A percentile compares a stretch with the other conserved stretches of the same genome.
Evolutionary conservation across 2,329 filamentous ascomycete species (phyloP).

Genomic region (Beauveria bassiana): DNA sequence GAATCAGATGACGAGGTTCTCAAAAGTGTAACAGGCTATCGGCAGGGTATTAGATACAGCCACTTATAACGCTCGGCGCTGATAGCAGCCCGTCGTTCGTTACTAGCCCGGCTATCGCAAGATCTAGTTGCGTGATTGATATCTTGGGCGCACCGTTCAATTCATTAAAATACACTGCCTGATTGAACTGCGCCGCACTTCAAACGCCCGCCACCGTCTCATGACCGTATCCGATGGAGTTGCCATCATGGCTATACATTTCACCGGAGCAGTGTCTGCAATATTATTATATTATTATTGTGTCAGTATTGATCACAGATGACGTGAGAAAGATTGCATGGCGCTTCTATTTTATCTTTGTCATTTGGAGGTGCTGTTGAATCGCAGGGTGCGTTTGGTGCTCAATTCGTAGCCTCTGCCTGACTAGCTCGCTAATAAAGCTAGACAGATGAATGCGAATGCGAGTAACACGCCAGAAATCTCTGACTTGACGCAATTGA

Average conservation of each 20-base stretch:
- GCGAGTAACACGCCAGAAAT: background rate
- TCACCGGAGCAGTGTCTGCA: background rate
- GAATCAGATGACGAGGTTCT: background rate
- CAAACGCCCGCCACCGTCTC: background rate
- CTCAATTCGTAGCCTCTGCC: background rate
- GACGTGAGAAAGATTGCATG: conserved; percentile 1
- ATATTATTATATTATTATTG: conserved; percentile 4
- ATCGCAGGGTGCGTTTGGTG: conserved; percentile 3
- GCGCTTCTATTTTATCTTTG: background rate
- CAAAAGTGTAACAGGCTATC: background rate
- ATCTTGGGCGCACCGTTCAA: background rate
- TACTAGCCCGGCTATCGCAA: conserved; percentile 5
- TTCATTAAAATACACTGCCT: background rate
- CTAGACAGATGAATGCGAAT: background rate
- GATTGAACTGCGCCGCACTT: background rate
- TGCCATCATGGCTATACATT: background rate
- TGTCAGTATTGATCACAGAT: background rate
- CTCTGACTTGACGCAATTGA: background rate
- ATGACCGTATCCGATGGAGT: conserved; percentile 1
- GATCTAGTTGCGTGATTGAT: background rate
- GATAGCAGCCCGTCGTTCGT: background rate
- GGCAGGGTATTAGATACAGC: background rate
- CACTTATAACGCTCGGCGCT: background rate
- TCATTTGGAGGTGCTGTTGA: conserved; percentile 4
- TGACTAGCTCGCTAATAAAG: background rate